Evolutionary conservation across 2,329 filamentous ascomycete genomes (phyloP), one percentile per base, ranked within the genome.

Genomic region (Ophiostoma novo-ulmi): DNA sequence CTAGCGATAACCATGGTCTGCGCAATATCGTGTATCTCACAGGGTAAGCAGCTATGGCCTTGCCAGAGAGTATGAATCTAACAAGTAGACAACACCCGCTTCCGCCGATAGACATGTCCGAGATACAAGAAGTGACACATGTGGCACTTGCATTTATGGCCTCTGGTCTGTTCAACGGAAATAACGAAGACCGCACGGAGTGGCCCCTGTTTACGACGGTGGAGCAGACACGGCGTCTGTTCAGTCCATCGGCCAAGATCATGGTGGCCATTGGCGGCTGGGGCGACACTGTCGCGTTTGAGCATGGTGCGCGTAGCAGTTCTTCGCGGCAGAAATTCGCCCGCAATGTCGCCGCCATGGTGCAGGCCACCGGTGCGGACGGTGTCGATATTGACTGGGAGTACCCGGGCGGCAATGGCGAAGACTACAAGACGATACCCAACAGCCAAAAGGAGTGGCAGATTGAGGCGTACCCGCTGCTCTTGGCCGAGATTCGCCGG

Each of bases 211-310:
- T 88, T 74, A 85, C 82, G 3, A 81, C 81, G 1, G 81, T 89
- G 1, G 76, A 77, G 3, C 77, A 81, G 14, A 81, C 84, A 17
- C 84, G 87, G 5, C 71, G 76, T 22, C 79, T 81, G 70, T 87
- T 89, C 72, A 78, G 78, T 7, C 72, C 78, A 0, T 81, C 81
- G 36, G 88, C 88, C 26, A 88, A 90, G 74, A 79, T 93, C 31
- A 84, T 90, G 80, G 83, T 93, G 52, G 89, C 91, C 26, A 87
- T 93, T 73, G 91, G 91, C 13, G 91, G 90, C 69, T 93, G 91
- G 90, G 90, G 89, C 0, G 88, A 92, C 72, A 88, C 85, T 0
- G 77, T 78, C 7, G 90, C 89, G 0, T 93, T 91, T 75, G 83
- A 85, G 0, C 77, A 77, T 11, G 89, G 85, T 0, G 86, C 88